phyloP scores from a whole-genome alignment of 306 rosid species.

The Prunus davidiana region DNA sequence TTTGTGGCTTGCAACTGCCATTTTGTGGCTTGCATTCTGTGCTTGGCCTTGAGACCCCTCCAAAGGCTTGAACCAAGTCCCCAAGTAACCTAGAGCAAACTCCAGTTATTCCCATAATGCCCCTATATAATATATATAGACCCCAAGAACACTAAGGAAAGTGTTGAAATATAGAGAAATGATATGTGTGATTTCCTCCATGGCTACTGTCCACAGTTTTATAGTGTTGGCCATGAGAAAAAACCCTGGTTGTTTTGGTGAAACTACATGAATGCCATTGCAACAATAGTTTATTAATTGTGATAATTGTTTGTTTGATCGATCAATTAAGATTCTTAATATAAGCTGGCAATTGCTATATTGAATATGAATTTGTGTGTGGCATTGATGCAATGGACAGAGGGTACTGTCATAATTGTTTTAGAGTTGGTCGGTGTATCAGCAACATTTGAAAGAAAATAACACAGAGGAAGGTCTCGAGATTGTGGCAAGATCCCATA shows the following conservation, averaged over 20 bases:
- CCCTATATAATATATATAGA: neutral
- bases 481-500: no score
- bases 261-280: slow-evolving; percentile 41
- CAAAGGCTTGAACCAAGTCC: slow-evolving; percentile 52
- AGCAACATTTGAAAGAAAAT: neutral
- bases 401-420: neutral
- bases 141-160: neutral
- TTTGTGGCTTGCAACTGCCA: slow-evolving; percentile 5
- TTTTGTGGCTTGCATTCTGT: slow-evolving; percentile 6
- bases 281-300: slow-evolving; percentile 16
- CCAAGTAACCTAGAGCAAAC: slow-evolving; percentile 58
- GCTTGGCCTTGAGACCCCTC: slow-evolving; percentile 23
- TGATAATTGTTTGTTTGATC: slow-evolving; percentile 14
- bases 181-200: neutral
- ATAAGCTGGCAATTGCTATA: slow-evolving; percentile 43
- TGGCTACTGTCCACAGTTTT: slow-evolving; percentile 22
- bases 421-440: slow-evolving; percentile 10
- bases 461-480: no score
- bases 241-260: slow-evolving; percentile 15
- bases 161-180: neutral
- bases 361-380: slow-evolving; percentile 12
- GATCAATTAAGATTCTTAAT: slow-evolving; percentile 29
- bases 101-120: slow-evolving; percentile 57
- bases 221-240: slow-evolving; percentile 27
- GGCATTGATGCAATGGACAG: slow-evolving; percentile 12